phyloP scores from a whole-genome alignment of 306 rosid genomes.

The Albizia julibrissin region DNA sequence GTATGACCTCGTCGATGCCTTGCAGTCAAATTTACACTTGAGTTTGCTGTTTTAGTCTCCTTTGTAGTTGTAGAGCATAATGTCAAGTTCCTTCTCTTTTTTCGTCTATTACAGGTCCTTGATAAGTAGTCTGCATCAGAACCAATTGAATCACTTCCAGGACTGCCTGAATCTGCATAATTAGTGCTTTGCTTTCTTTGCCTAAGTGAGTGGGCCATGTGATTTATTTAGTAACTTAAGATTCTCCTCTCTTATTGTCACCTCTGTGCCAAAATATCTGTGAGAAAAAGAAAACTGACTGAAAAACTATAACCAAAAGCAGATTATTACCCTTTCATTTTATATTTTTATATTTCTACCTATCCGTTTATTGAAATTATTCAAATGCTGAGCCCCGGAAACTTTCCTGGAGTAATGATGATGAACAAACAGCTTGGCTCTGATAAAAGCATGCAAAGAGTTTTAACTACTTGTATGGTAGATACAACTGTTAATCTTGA shows the following conservation, averaged over 20 bases:
- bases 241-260: neutral
- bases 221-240: neutral
- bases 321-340: neutral
- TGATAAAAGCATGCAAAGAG: neutral
- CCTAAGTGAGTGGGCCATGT: conserved; percentile 36
- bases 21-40: neutral
- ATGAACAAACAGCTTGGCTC: neutral
- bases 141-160: conserved; percentile 23
- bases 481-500: neutral
- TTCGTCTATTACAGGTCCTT: neutral
- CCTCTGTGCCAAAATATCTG: conserved; percentile 7
- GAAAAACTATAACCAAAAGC: neutral
- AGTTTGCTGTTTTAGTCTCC: neutral
- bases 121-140: conserved; percentile 30
- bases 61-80: neutral
- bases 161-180: neutral
- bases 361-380: neutral
- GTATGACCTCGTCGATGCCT: conserved; percentile 11
- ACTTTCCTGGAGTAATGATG: neutral
- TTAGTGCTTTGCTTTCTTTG: neutral
- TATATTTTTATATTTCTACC: neutral
- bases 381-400: neutral
- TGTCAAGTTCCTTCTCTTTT: neutral
- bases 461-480: conserved; percentile 14
- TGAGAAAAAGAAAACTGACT: neutral